phyloP scores from a whole-genome alignment of 2,329 filamentous ascomycete genomes.

The Paecilomyces sp. region DNA sequence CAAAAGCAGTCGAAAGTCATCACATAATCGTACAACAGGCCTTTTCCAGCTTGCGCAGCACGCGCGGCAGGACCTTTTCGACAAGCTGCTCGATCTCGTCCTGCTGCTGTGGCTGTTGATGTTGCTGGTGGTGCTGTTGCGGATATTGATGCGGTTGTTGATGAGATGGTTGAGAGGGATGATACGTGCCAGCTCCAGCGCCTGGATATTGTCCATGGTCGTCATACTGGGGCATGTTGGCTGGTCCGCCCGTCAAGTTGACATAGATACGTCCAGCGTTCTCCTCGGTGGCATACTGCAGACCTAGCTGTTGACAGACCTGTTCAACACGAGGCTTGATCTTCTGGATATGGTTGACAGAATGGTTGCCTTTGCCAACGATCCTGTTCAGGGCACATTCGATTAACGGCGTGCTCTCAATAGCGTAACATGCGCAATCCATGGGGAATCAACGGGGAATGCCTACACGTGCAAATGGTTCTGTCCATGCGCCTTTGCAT shows the following conservation, averaged over 20 bases:
- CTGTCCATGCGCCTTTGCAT: constrained; percentile 66
- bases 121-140: constrained; percentile 34
- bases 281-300: constrained; percentile 77
- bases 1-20: constrained; percentile 7
- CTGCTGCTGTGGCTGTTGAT: constrained; percentile 26
- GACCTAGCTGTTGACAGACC: constrained; percentile 72
- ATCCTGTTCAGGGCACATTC: constrained; percentile 45
- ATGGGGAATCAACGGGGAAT: neutral
- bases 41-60: constrained; percentile 60
- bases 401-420: neutral
- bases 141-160: constrained; percentile 34
- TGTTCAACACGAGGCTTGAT: constrained; percentile 92
- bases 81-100: constrained; percentile 55
- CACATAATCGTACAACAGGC: constrained; percentile 72
- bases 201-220: constrained; percentile 31
- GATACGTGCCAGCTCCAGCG: constrained; percentile 25
- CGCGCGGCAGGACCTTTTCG: constrained; percentile 52
- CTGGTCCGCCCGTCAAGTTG: constrained; percentile 68
- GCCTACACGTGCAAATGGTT: constrained; percentile 73
- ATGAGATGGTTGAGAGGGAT: constrained; percentile 28
- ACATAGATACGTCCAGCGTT: constrained; percentile 88
- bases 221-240: constrained; percentile 41
- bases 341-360: constrained; percentile 73
- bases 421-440: neutral
- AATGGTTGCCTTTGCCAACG: constrained; percentile 92